Base-by-base conservation (phyloP, 2,329 filamentous ascomycete species). In the Epichloe festucae region DNA sequence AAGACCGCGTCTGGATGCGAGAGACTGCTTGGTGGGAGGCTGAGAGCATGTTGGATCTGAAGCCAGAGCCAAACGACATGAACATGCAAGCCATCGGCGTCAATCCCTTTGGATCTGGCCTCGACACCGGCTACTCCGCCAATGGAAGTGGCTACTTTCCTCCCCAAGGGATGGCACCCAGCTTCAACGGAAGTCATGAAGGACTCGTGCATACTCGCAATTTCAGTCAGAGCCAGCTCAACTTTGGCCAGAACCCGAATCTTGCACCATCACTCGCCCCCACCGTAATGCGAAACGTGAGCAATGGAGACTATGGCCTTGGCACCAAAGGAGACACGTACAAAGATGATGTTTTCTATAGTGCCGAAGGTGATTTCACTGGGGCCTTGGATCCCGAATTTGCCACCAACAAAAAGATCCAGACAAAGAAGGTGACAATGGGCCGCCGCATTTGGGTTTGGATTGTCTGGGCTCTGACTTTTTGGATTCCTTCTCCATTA, bases 21-120 rank as follows among this genome's bases (percentile, higher is more conserved):
- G 93, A 98, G 68, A 78, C 74, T 52, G 87, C 90, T 2, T 98
- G 93, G 91, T 97, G 91, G 91, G 91, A 97, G 68, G 91, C 90
- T 5, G 93, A 98, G 70, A 87, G 81, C 55, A 95, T 96, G 86
- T 82, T 97, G 31, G 93, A 98, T 62, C 75, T 94, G 60, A 91
- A 93, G 67, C 81, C 84, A 1, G 73, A 77, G 50, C 78, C 81
- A 41, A 66, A 67, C 19, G 35, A 52, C 39, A 34, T 48, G 39
- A 51, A 53, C 44, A 54, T 64, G 23, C 64, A 63, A 8, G 60
- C 58, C 7, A 62, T 68, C 31, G 74, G 75, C 31, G 76, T 71
- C 44, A 78, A 78, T 54, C 67, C 67, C 1, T 70, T 70, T 46
- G 62, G 58, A 45, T 62, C 60, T 5, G 65, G 65, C 4, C 78